Base-by-base conservation (phyloP, 106 monocot genomes). In the Dendrobium officinale region DNA sequence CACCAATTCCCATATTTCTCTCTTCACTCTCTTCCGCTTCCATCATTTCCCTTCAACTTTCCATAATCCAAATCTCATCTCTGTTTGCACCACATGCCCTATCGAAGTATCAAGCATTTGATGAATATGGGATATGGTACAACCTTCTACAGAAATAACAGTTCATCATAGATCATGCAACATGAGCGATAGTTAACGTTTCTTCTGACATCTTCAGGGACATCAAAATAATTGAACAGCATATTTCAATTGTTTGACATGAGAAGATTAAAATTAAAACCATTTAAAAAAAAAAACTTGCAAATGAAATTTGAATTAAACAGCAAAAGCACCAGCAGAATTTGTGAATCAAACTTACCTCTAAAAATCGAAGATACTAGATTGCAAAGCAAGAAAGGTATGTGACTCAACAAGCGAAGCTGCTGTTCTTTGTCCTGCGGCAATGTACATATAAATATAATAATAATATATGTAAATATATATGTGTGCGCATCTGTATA, bases 341-440 rank as follows among this genome's bases (percentile, higher is more conserved):
- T 33, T 55, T 27, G 17, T 43, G 11, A 77, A 55, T 77, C 77
- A 70, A 78, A 78, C 78, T 58, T 17, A 78, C 78, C 78, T 78
- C 31, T 56, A 58, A 15, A 78, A 78, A 56, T 22, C 78, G 59
- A 77, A 78, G 37, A 78, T 42, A 58, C 55, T 59, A 59, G 78
- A 29, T 78, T 78, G 78, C 78, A 78, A 78, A 47, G 78, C 58
- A 78, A 78, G 55, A 78, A 22, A 78, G 48, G 59, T 54, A 61
- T 78, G 55, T 13, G 49, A 48, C 78, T 75, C 75, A 75, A 59
- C 18, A 17, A 51, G 31, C 8, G 18, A 58, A 37, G 33, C 47
- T 58, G 59, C 59, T 58, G 40, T 78, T 78, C 58, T 40, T 59
- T 56, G 41, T 78, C 78, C 78, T 78, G 55, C 78, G 59, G 59